Percentiles rank a stretch among this genome's conserved stretches.
These are phyloP conservation scores for Corrigiola litoralis DNA, from an alignment of 179 eudicot species.

Conservation along the genomic window DNA sequence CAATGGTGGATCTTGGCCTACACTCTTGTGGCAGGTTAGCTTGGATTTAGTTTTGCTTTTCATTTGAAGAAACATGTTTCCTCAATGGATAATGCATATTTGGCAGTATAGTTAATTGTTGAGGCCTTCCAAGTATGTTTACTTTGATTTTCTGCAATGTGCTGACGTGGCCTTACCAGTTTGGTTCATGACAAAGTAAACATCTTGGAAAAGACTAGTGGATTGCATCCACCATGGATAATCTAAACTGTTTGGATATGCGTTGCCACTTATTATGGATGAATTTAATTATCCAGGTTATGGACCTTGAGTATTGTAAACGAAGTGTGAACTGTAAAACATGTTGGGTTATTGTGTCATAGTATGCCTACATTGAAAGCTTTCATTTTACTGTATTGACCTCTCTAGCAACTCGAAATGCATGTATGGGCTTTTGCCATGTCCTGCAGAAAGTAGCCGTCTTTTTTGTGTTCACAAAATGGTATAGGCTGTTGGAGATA, in stretches of 20 bases:
- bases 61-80: background rate
- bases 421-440: too few relatives aligned
- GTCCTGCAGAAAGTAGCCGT: too few relatives aligned
- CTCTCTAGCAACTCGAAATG: too few relatives aligned
- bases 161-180: background rate
- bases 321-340: too few relatives aligned
- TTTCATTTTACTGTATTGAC: too few relatives aligned
- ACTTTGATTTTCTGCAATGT: background rate
- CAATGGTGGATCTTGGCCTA: slow-evolving; percentile 98
- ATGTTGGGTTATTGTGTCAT: too few relatives aligned
- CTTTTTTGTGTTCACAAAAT: too few relatives aligned
- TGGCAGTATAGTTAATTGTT: background rate
- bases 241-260: background rate
- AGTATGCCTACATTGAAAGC: too few relatives aligned
- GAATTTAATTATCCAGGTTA: too few relatives aligned
- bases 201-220: background rate
- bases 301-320: too few relatives aligned
- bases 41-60: background rate
- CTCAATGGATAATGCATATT: slow-evolving; percentile 1
- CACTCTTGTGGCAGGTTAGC: slow-evolving; percentile 86
- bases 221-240: background rate
- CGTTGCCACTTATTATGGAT: background rate
- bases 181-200: background rate
- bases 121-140: background rate
- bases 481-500: too few relatives aligned